Evolutionary conservation across 441 rosid species (phyloP), one percentile per base, ranked within the genome.

Genomic region (Syzygium syzygioides): DNA sequence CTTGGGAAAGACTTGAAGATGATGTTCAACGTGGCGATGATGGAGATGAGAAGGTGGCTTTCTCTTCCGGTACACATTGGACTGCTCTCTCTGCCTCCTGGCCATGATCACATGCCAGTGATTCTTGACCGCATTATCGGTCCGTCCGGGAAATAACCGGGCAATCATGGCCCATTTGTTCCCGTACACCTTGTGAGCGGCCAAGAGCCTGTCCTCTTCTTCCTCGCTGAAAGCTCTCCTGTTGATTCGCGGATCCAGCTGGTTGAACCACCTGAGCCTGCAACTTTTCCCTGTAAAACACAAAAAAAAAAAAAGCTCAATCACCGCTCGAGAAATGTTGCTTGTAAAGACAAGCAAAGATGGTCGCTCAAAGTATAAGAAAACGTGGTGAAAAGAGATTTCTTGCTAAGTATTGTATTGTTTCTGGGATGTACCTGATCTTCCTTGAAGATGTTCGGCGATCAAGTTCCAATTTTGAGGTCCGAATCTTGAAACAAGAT

Each of bases 61-160:
- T 89, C 94, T 93, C 62, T 93, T 90, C 86, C 94, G 93, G 87
- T 92, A 76, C 92, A 91, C 83, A 76, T 91, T 91, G 68, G 98
- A 94, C 90, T 95, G 97, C 86, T 96, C 96, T 88, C 99, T 95
- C 64, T 94, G 94, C 91, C 91, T 95, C 88, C 99, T 95, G 6
- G 99, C 98, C 99, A 96, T 97, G 68, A 97, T 93, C 87, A 98
- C 99, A 92, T 98, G 99, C 98, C 99, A 98, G 89, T 98, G 99
- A 87, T 98, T 98, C 95, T 98, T 98, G 34, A 98, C 99, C 25
- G 99, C 98, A 91, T 98, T 98, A 92, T 98, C 99, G 79, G 99
- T 98, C 71, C 99, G 93, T 9, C 99, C 99, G 19, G 99, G 99
- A 71, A 98, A 98, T 23, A 97, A 90, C 89, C 97, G 92, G 9